Evolutionary conservation across 257 asterid genomes (phyloP).

Genomic region (Ligustrum vulgare): DNA sequence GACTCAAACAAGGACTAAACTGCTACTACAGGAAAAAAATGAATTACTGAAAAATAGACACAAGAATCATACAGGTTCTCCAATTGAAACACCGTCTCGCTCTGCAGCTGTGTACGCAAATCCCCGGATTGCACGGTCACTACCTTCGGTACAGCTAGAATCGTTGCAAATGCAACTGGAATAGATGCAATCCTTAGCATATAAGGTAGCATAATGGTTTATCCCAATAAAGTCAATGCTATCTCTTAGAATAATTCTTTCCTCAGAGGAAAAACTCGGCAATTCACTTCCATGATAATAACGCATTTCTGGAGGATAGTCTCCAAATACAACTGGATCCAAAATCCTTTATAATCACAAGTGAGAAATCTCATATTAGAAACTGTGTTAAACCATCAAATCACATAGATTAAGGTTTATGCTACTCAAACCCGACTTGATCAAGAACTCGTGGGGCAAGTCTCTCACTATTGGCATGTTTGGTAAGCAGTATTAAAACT

Average conservation of each 20-base stretch:
- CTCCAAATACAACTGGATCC: conserved; percentile 72
- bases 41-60: neutral
- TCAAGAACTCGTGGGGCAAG: neutral
- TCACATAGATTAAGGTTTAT: neutral
- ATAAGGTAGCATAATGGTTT: conserved; percentile 67
- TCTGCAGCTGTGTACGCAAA: conserved; percentile 38
- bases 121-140: conserved; percentile 61
- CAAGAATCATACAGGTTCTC: conserved; percentile 54
- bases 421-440: neutral
- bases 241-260: conserved; percentile 39
- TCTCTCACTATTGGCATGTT: neutral
- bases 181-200: conserved; percentile 64
- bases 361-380: neutral
- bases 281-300: conserved; percentile 50
- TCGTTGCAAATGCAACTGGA: conserved; percentile 49
- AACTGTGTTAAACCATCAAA: neutral
- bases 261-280: conserved; percentile 61
- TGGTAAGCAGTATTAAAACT: neutral
- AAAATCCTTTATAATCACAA: conserved; percentile 42
- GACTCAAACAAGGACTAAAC: neutral
- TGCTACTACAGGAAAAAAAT: neutral
- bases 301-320: conserved; percentile 82
- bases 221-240: conserved; percentile 74
- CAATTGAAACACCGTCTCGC: conserved; percentile 66
- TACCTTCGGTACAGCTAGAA: conserved; percentile 43